phyloP scores from a whole-genome alignment of 2,329 filamentous ascomycete genomes.

The Talaromyces islandicus region DNA sequence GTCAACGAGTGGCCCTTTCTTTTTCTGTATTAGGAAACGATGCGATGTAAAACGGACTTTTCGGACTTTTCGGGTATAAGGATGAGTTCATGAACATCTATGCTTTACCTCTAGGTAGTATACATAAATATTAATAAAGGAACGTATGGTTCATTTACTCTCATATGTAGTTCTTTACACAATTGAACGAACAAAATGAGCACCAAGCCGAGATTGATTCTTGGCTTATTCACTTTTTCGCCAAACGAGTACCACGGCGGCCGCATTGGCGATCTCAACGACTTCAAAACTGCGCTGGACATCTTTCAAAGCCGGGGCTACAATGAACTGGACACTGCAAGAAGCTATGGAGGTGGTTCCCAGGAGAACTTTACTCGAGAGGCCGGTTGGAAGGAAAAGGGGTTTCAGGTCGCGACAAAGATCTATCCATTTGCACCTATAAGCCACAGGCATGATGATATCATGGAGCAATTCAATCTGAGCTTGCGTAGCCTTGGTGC shows the following conservation, averaged over 20 bases:
- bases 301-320: background rate
- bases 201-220: background rate
- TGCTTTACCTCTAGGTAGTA: too few species aligned
- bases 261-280: background rate
- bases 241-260: background rate
- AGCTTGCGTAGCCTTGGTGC: background rate
- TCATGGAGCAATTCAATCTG: constrained; percentile 9
- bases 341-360: background rate
- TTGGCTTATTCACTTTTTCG: background rate
- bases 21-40: background rate
- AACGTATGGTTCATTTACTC: background rate
- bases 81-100: background rate
- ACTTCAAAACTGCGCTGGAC: background rate
- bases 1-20: too few species aligned
- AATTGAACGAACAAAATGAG: background rate
- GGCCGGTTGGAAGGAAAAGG: background rate
- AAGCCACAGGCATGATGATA: background rate
- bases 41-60: background rate
- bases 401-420: background rate
- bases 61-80: background rate
- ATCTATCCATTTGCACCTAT: background rate
- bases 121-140: background rate
- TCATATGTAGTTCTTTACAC: too few species aligned
- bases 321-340: background rate
- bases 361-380: background rate